Percentiles rank a stretch among this genome's conserved stretches.
Evolutionary conservation across 208 protist genomes (phyloP).

Genomic region (Porcisia hertigi): DNA sequence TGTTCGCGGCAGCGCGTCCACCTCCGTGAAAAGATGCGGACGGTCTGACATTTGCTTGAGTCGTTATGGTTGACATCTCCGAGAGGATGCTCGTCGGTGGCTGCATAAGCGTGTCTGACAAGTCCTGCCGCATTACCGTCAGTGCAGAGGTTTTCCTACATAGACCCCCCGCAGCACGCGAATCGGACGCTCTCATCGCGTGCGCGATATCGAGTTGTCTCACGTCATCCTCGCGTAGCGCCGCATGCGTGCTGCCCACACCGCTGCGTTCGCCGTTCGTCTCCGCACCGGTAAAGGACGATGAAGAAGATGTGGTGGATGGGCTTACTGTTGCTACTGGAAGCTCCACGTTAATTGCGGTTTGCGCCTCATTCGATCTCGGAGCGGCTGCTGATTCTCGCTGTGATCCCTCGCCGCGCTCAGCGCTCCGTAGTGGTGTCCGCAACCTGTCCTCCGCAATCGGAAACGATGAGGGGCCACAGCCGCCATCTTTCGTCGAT

Average conservation of each 20-base stretch:
- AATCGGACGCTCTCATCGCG: background rate
- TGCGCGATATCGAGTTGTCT: background rate
- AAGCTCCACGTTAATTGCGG: background rate
- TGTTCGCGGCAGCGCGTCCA: background rate
- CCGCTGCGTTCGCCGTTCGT: background rate
- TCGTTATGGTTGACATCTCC: slow-evolving; percentile 9
- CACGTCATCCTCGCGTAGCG: background rate
- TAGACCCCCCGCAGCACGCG: background rate
- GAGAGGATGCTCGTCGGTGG: slow-evolving; percentile 32
- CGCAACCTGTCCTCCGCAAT: background rate
- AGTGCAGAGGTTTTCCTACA: background rate
- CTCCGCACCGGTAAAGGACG: background rate
- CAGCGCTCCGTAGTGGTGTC: background rate
- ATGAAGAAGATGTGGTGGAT: background rate
- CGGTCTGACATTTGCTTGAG: background rate
- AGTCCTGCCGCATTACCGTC: background rate
- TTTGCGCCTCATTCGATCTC: too few relatives aligned
- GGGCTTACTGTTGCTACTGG: background rate
- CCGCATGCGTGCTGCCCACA: background rate
- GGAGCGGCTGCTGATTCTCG: background rate
- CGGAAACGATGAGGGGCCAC: background rate
- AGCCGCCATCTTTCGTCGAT: background rate
- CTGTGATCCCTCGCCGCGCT: background rate
- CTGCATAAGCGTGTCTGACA: slow-evolving; percentile 29
- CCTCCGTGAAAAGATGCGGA: too few relatives aligned